These are phyloP conservation scores for Blastocystis sp. DNA, from an alignment of 352 stramenopile species.

Conservation along the genomic window DNA sequence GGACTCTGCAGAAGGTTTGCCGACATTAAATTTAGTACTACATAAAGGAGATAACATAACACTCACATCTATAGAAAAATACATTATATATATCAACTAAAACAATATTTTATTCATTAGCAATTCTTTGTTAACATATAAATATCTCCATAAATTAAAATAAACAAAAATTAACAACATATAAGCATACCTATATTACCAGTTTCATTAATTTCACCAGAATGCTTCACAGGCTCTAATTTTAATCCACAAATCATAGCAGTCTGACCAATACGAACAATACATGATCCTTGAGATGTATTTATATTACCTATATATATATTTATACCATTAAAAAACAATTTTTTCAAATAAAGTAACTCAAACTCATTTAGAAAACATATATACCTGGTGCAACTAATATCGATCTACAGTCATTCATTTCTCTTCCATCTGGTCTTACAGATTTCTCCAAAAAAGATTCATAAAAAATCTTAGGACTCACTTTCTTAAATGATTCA, in stretches of 20 bases:
- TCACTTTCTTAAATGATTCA: no score
- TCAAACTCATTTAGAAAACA: no score
- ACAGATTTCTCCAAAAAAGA: constrained; percentile 28
- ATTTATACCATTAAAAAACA: background rate
- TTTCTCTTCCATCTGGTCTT: constrained; percentile 21
- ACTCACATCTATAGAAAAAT: constrained; percentile 1
- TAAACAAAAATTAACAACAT: no score
- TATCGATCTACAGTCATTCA: background rate
- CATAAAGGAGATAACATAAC: constrained; percentile 7
- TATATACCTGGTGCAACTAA: constrained; percentile 12
- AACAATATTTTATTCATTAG: no score
- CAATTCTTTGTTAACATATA: no score
- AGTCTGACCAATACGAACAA: constrained; percentile 26
- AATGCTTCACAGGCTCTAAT: constrained; percentile 3
- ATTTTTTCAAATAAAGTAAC: no score
- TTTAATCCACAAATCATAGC: constrained; percentile 31
- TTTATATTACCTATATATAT: constrained; percentile 22
- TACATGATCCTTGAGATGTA: constrained; percentile 24
- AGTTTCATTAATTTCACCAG: background rate
- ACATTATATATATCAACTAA: no score
- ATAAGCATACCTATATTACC: constrained; percentile 5
- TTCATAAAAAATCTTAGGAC: no score
- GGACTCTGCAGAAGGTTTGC: no score
- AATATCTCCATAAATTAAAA: no score
- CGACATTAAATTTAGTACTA: no score